Conservation (phyloP, 306 rosid species). For the Spatholobus suberectus region DNA sequence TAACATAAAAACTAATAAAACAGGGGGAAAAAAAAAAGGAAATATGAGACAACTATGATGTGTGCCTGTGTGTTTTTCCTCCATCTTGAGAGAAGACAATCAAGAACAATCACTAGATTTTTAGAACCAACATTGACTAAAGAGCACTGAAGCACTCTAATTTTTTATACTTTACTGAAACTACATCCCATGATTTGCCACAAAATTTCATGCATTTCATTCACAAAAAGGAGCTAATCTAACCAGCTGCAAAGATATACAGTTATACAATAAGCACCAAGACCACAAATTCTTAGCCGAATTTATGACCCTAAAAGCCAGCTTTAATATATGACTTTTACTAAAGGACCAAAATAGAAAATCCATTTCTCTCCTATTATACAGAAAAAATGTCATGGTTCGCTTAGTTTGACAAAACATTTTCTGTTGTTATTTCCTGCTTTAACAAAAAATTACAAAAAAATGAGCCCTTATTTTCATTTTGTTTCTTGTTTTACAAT, state of each 20-base stretch:
- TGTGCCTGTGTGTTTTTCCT: background rate
- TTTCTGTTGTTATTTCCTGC: background rate
- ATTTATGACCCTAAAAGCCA: background rate
- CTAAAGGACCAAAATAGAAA: background rate
- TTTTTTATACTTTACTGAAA: background rate
- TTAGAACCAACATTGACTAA: background rate
- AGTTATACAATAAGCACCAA: background rate
- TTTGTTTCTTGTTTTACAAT: background rate
- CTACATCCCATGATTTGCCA: background rate
- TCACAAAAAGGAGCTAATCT: slow-evolving; percentile 6
- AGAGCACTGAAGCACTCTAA: background rate
- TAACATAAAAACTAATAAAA: background rate
- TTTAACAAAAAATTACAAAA: background rate
- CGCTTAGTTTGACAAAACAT: too few relatives aligned
- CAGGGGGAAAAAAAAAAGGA: background rate
- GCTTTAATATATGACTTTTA: background rate
- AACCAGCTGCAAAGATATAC: background rate
- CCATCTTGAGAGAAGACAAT: background rate
- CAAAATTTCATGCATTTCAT: background rate
- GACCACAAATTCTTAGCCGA: background rate
- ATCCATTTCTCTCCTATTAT: background rate
- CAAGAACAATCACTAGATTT: background rate
- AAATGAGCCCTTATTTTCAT: background rate
- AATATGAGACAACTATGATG: background rate
- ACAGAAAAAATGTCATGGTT: background rate